A percentile compares a stretch with the other conserved stretches of the same genome.
Conservation (phyloP, 805 yeast genomes). For the Metschnikowia borealis region DNA sequence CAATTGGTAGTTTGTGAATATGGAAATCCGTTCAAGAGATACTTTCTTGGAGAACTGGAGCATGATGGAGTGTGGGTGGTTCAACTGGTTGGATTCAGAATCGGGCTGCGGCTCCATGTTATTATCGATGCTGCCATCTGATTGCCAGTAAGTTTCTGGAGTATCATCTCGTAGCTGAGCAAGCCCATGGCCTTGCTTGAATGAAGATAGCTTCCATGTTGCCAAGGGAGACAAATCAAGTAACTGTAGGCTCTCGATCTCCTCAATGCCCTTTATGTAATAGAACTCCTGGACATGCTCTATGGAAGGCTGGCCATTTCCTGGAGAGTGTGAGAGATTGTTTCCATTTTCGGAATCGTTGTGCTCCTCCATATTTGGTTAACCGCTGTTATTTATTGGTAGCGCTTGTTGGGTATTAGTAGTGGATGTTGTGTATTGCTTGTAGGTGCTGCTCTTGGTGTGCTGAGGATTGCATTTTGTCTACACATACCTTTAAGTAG, state of each 20-base stretch:
- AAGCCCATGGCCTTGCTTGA: constrained; percentile 69
- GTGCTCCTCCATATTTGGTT: neutral
- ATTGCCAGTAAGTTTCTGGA: constrained; percentile 83
- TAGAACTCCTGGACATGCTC: constrained; percentile 40
- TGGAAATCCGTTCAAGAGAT: constrained; percentile 58
- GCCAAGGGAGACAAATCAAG: constrained; percentile 79
- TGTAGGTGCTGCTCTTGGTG: neutral
- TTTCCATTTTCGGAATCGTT: neutral
- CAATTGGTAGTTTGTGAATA: constrained; percentile 63
- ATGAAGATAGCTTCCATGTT: constrained; percentile 78
- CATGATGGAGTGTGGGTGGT: constrained; percentile 78
- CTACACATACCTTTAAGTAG: neutral
- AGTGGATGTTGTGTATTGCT: neutral
- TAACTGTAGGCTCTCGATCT: constrained; percentile 54
- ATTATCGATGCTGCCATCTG: constrained; percentile 64
- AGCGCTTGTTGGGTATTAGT: no score
- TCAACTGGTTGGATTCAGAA: constrained; percentile 32
- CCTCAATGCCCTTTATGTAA: constrained; percentile 46
- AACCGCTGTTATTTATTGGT: neutral
- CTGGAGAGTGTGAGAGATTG: neutral
- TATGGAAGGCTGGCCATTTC: constrained; percentile 26
- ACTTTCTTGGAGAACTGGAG: constrained; percentile 79
- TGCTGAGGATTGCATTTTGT: neutral
- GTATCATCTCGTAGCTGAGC: constrained; percentile 69
- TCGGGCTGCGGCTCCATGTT: constrained; percentile 21